Evolutionary conservation across 2,329 filamentous ascomycete genomes (phyloP).

Genomic region (Teratosphaeria gauchensis): DNA sequence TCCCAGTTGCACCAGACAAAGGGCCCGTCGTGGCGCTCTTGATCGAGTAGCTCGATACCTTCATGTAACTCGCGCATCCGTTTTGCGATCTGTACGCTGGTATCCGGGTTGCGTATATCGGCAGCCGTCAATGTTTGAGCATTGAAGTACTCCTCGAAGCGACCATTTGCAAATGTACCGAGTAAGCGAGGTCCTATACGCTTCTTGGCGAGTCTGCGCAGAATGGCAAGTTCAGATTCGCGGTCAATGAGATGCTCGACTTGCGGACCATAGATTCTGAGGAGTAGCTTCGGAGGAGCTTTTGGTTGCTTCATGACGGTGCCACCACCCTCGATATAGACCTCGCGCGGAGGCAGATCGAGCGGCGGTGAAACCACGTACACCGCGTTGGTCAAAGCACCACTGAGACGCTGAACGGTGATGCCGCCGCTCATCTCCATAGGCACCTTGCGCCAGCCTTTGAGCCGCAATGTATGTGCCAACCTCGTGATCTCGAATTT

Average conservation of each 20-base stretch:
- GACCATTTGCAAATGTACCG: slow-evolving; percentile 86
- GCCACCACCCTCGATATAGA: slow-evolving; percentile 28
- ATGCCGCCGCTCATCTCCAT: slow-evolving; percentile 60
- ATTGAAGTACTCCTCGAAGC: slow-evolving; percentile 91
- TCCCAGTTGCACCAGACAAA: slow-evolving; percentile 92
- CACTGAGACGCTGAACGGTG: slow-evolving; percentile 68
- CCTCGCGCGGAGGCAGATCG: slow-evolving; percentile 39
- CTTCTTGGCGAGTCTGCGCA: slow-evolving; percentile 78
- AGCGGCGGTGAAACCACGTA: slow-evolving; percentile 83
- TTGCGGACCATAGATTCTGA: slow-evolving; percentile 89
- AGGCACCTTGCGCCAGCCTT: slow-evolving; percentile 80
- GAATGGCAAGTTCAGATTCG: slow-evolving; percentile 76
- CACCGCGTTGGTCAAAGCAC: slow-evolving; percentile 90
- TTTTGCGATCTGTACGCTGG: slow-evolving; percentile 88
- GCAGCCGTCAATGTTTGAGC: slow-evolving; percentile 67
- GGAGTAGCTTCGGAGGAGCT: slow-evolving; percentile 61
- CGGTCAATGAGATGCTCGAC: slow-evolving; percentile 94
- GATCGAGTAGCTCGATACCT: slow-evolving; percentile 73
- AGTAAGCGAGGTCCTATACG: slow-evolving; percentile 85
- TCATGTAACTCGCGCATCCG: slow-evolving; percentile 94
- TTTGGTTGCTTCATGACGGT: slow-evolving; percentile 31
- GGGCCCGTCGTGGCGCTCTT: slow-evolving; percentile 69
- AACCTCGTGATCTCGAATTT: slow-evolving; percentile 87
- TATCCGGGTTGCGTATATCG: slow-evolving; percentile 71
- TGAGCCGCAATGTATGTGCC: slow-evolving; percentile 77